phyloP scores from a whole-genome alignment of 208 protist species.

The Vickermania spadyakhi region DNA sequence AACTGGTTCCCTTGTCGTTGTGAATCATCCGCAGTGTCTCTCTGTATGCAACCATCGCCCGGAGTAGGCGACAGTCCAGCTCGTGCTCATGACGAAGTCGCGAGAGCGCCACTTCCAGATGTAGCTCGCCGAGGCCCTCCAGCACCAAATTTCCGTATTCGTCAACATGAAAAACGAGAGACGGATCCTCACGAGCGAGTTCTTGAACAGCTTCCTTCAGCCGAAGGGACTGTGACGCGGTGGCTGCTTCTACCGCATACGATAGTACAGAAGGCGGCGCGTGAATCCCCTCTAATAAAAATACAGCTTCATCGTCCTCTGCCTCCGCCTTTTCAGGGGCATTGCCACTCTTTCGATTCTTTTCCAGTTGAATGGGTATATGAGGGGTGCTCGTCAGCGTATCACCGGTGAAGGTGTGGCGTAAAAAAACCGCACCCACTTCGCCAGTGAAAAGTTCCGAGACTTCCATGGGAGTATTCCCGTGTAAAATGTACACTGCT shows the following conservation, averaged over 20 bases:
- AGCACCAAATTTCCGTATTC: constrained; percentile 91
- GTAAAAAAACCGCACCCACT: constrained; percentile 74
- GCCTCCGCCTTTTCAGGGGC: not conserved
- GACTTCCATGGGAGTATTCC: constrained; percentile 71
- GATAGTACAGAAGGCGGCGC: constrained; percentile 96
- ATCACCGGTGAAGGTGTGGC: constrained; percentile 59
- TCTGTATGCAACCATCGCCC: constrained; percentile 81
- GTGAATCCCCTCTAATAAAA: constrained; percentile 75
- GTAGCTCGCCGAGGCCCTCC: constrained; percentile 94
- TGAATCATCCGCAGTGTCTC: no score
- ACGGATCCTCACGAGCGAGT: constrained; percentile 92
- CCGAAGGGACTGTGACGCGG: constrained; percentile 60
- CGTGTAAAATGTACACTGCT: constrained; percentile 89
- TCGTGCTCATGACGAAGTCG: constrained; percentile 89
- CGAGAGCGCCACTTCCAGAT: constrained; percentile 94
- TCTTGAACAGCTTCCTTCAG: constrained; percentile 90
- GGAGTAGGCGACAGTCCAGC: constrained; percentile 78
- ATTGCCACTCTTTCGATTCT: constrained; percentile 4
- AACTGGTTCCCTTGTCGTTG: no score
- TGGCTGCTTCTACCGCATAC: constrained; percentile 90
- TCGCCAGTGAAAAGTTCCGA: constrained; percentile 51
- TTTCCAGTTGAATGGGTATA: constrained; percentile 17
- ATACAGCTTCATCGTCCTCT: constrained; percentile 31
- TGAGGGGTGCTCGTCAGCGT: constrained; percentile 41
- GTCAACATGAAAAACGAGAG: constrained; percentile 78